Conservation (phyloP, 345 rosid genomes). For the Populus ilicifolia region DNA sequence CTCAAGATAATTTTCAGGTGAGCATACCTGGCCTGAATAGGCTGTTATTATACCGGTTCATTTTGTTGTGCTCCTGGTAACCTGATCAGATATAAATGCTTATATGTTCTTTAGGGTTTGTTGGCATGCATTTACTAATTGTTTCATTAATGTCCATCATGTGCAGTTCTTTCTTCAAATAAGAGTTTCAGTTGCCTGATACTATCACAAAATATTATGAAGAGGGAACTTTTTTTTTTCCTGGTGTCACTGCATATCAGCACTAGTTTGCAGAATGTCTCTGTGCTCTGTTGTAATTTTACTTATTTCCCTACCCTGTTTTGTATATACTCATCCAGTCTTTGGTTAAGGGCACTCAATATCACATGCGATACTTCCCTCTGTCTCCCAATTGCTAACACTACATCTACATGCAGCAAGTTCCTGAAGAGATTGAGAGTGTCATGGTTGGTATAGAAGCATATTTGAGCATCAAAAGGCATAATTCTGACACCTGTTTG, state of each 20-base stretch:
- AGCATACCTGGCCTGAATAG: constrained; percentile 6
- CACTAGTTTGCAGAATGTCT: not conserved
- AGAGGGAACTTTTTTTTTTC: not conserved
- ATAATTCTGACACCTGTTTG: constrained; percentile 57
- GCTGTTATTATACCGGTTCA: not conserved
- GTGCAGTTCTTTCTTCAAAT: not conserved
- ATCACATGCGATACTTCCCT: not conserved
- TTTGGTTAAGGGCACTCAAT: not conserved
- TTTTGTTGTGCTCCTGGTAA: not conserved
- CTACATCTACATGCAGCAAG: constrained; percentile 62
- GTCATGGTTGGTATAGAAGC: constrained; percentile 88
- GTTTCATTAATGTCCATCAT: not conserved
- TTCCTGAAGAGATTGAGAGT: constrained; percentile 92
- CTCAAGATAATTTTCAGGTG: constrained; percentile 74
- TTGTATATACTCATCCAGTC: not conserved
- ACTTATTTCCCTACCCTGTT: not conserved
- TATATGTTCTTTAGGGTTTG: not conserved
- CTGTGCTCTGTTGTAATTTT: not conserved
- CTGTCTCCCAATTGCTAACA: not conserved
- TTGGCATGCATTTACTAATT: not conserved
- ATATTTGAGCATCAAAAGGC: constrained; percentile 86
- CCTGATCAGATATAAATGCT: not conserved
- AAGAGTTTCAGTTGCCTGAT: no score
- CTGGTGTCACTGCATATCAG: not conserved
- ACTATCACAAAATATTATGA: not conserved